Evolutionary conservation across 345 rosid genomes (phyloP).

Genomic region (Adansonia digitata): DNA sequence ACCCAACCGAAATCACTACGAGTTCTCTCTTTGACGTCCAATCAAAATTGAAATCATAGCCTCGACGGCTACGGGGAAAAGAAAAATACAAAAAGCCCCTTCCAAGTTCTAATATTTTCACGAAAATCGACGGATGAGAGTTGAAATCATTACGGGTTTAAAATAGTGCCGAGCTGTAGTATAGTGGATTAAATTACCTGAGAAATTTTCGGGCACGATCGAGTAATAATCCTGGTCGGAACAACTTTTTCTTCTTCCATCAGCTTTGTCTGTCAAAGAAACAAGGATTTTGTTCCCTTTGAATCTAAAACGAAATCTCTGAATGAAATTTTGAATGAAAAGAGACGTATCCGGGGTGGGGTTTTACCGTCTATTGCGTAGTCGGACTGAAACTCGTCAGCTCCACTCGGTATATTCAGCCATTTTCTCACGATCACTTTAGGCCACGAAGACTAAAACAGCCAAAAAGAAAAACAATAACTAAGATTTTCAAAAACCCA

Average conservation of each 20-base stretch:
- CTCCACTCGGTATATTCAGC: constrained; percentile 69
- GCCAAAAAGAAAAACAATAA: neutral
- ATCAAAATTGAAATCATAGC: constrained; percentile 17
- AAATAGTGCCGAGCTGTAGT: neutral
- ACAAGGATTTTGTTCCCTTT: neutral
- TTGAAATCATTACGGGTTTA: neutral
- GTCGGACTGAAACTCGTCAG: constrained; percentile 72
- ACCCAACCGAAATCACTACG: constrained; percentile 7
- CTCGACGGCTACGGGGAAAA: constrained; percentile 26
- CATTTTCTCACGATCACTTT: constrained; percentile 67
- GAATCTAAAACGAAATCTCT: neutral
- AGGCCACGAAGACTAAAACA: constrained; percentile 71
- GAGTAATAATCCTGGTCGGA: constrained; percentile 50
- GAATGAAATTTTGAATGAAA: neutral
- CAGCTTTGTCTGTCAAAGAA: constrained; percentile 23
- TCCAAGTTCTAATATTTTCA: neutral
- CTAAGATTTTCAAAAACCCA: neutral
- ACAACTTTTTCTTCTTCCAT: constrained; percentile 58
- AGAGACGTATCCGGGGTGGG: neutral
- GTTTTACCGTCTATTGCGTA: constrained; percentile 47
- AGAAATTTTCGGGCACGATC: constrained; percentile 45
- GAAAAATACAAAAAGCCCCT: neutral
- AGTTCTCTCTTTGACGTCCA: constrained; percentile 10
- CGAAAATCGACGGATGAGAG: neutral
- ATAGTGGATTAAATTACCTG: constrained; percentile 37